Evolutionary conservation across 805 yeast species (phyloP).

Genomic region (Wickerhamomyces chaumierensis): DNA sequence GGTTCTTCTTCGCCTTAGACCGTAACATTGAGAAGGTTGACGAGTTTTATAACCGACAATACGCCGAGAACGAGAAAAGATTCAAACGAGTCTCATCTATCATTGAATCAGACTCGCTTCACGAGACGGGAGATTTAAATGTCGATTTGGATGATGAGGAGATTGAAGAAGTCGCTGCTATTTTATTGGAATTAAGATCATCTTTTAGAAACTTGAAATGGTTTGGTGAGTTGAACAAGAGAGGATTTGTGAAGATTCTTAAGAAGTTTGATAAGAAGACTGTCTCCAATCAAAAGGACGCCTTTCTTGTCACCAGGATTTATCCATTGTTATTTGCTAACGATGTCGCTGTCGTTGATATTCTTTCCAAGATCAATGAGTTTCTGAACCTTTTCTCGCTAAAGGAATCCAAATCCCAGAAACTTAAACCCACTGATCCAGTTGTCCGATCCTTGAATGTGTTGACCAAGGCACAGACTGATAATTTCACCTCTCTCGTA

Average conservation of each 20-base stretch:
- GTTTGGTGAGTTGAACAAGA: slow-evolving; percentile 86
- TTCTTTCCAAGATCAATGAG: slow-evolving; percentile 40
- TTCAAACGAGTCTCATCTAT: slow-evolving; percentile 35
- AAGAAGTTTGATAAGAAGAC: slow-evolving; percentile 84
- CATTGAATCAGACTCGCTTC: slow-evolving; percentile 15
- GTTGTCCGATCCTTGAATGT: too few species aligned
- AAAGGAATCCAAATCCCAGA: slow-evolving; percentile 3
- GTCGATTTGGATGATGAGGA: slow-evolving; percentile 34
- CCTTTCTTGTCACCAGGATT: slow-evolving; percentile 56
- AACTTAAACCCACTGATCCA: too few species aligned
- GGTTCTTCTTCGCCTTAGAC: slow-evolving; percentile 70
- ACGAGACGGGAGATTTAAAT: too few species aligned
- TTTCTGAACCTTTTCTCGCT: slow-evolving; percentile 44
- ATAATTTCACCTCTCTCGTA: slow-evolving; percentile 17
- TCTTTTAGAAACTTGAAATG: slow-evolving; percentile 78
- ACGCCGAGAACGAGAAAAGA: slow-evolving; percentile 63
- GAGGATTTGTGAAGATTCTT: slow-evolving; percentile 81
- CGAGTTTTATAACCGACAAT: slow-evolving; percentile 63
- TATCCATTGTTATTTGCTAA: slow-evolving; percentile 70
- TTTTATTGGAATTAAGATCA: slow-evolving; percentile 65
- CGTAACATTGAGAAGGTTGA: slow-evolving; percentile 75
- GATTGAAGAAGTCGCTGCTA: slow-evolving; percentile 48
- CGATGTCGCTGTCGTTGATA: slow-evolving; percentile 43
- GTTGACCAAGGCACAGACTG: slow-evolving; percentile 11
- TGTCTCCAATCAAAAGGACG: slow-evolving; percentile 44